These are phyloP conservation scores for Diaporthe ilicicola DNA, from an alignment of 2,329 filamentous ascomycete species.

Conservation along the genomic window DNA sequence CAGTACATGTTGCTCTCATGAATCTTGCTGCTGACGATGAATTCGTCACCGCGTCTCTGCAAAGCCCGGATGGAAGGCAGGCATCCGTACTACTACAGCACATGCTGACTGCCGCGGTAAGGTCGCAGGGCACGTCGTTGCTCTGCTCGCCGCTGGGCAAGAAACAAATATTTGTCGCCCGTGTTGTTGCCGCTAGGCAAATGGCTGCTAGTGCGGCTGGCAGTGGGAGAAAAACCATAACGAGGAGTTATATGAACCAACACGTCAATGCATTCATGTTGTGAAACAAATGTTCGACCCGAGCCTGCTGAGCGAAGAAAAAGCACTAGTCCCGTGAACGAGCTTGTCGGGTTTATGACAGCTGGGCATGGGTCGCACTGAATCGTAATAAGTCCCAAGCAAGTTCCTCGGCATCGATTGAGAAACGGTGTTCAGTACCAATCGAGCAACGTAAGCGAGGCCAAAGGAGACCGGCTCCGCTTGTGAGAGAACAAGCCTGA, in stretches of 20 bases:
- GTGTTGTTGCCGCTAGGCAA: slow-evolving; percentile 12
- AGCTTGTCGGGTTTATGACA: neutral
- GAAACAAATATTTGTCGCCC: slow-evolving; percentile 14
- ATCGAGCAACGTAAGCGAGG: neutral
- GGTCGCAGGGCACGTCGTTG: slow-evolving; percentile 21
- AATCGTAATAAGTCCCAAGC: neutral
- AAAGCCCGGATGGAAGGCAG: slow-evolving; percentile 27
- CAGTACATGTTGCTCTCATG: slow-evolving; percentile 24
- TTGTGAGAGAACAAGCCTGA: neutral
- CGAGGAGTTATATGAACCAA: slow-evolving; percentile 11
- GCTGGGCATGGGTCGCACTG: neutral
- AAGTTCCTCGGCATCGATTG: neutral
- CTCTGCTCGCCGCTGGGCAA: slow-evolving; percentile 16
- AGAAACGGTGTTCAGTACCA: neutral
- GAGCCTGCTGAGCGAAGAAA: neutral
- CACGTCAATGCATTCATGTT: neutral
- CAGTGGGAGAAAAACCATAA: slow-evolving; percentile 12
- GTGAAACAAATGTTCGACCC: neutral
- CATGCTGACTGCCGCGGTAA: slow-evolving; percentile 5
- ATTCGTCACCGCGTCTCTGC: slow-evolving; percentile 5
- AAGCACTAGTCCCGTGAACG: neutral
- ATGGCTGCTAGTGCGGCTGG: slow-evolving; percentile 24
- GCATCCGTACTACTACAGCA: slow-evolving; percentile 20
- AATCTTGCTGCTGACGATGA: slow-evolving; percentile 8
- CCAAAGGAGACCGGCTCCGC: neutral